Percentiles rank a stretch among this genome's conserved stretches.
Conservation (phyloP, 2,329 filamentous ascomycete species). For the Trichophyton mentagrophytes region DNA sequence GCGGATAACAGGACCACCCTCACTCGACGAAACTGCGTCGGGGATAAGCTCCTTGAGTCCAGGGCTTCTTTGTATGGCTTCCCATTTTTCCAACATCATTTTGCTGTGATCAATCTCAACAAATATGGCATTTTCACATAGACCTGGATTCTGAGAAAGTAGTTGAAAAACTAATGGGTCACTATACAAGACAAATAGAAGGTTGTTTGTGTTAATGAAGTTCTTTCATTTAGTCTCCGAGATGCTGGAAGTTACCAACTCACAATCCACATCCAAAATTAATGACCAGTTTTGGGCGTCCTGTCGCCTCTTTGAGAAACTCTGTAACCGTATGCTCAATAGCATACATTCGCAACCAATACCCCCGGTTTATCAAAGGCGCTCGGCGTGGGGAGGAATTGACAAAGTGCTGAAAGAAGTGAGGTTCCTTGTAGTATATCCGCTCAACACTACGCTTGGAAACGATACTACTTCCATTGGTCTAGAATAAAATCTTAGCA, state of each 20-base stretch:
- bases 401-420: constrained; percentile 82
- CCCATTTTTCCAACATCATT: constrained; percentile 61
- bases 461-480: constrained; percentile 82
- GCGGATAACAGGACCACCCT: constrained; percentile 40
- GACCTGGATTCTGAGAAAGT: constrained; percentile 50
- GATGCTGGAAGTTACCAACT: constrained; percentile 29
- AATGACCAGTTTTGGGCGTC: constrained; percentile 57
- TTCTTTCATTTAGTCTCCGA: no score
- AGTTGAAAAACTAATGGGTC: constrained; percentile 81
- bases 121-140: constrained; percentile 51
- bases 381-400: constrained; percentile 68
- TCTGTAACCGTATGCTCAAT: constrained; percentile 60
- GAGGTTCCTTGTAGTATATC: constrained; percentile 67
- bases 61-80: constrained; percentile 51
- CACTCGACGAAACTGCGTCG: constrained; percentile 28
- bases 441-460: constrained; percentile 89
- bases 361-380: constrained; percentile 83
- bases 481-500: constrained; percentile 36
- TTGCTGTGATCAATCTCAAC: constrained; percentile 79
- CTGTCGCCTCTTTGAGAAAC: constrained; percentile 52
- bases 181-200: constrained; percentile 35
- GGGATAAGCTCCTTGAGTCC: constrained; percentile 45
- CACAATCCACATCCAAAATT: constrained; percentile 87
- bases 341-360: constrained; percentile 72
- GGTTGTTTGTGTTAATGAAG: no score